Evolutionary conservation across 306 rosid species (phyloP).

Genomic region (Quercus berberidifolia): DNA sequence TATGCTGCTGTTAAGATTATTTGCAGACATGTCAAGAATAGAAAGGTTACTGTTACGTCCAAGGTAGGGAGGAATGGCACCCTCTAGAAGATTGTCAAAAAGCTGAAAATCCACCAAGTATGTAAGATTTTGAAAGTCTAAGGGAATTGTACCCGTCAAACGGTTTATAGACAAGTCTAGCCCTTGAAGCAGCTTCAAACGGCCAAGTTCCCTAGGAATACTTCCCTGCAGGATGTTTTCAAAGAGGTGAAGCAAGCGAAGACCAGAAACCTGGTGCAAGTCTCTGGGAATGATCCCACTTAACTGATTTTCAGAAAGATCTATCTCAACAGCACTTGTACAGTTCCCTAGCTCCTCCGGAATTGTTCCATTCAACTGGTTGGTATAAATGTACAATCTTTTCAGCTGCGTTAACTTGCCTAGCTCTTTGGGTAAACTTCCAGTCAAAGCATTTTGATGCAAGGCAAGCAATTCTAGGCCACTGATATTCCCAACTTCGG

Average conservation of each 20-base stretch:
- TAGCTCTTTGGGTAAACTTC: slow-evolving; percentile 51
- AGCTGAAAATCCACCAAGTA: slow-evolving; percentile 62
- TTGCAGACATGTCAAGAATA: slow-evolving; percentile 62
- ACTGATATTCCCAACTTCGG: slow-evolving; percentile 60
- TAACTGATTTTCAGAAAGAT: slow-evolving; percentile 65
- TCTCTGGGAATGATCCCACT: slow-evolving; percentile 56
- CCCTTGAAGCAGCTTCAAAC: slow-evolving; percentile 37
- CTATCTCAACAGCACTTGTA: slow-evolving; percentile 61
- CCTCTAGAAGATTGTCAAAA: slow-evolving; percentile 67
- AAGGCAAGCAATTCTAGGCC: slow-evolving; percentile 62
- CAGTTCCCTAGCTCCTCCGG: slow-evolving; percentile 64
- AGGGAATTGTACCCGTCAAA: slow-evolving; percentile 65
- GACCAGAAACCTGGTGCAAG: slow-evolving; percentile 51
- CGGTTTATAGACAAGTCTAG: slow-evolving; percentile 63
- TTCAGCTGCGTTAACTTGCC: slow-evolving; percentile 47
- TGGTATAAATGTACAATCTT: slow-evolving; percentile 64
- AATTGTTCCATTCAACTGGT: slow-evolving; percentile 67
- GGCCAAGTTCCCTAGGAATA: slow-evolving; percentile 59
- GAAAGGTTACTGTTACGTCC: slow-evolving; percentile 51
- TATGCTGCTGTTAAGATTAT: slow-evolving; percentile 58
- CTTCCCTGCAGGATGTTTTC: slow-evolving; percentile 62
- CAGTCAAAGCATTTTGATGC: slow-evolving; percentile 51
- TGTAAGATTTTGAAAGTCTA: slow-evolving; percentile 60
- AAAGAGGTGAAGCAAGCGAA: slow-evolving; percentile 64
- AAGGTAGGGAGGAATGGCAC: slow-evolving; percentile 64